Evolutionary conservation across 1,284 basidiomycete genomes (phyloP).

Genomic region (Leccinum griseonigrum): DNA sequence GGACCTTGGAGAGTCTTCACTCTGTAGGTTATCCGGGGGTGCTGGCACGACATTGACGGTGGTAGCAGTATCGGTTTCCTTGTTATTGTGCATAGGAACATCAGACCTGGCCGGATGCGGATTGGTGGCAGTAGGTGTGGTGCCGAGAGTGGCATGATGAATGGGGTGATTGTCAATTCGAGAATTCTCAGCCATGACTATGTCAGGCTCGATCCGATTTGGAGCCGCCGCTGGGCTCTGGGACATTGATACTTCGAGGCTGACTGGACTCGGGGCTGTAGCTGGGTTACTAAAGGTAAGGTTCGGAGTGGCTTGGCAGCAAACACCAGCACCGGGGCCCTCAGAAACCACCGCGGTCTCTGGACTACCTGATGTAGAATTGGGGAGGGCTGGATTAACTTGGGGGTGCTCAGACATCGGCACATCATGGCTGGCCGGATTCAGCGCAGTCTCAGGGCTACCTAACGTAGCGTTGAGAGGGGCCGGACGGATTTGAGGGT

Average conservation of each 20-base stretch:
- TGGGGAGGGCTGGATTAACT: no score
- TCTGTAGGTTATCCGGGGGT: background rate
- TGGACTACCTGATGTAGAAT: no score
- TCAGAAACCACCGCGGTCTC: background rate
- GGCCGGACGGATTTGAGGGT: no score
- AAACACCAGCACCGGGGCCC: background rate
- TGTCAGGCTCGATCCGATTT: background rate
- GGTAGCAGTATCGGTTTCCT: background rate
- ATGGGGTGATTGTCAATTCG: background rate
- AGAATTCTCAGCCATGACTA: background rate
- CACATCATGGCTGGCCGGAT: no score
- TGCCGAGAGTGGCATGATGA: background rate
- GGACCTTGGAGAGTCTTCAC: background rate
- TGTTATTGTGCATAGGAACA: background rate
- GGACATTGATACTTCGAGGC: no score
- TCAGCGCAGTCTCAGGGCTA: no score
- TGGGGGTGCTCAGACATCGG: no score
- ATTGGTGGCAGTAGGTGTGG: background rate
- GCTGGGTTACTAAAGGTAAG: no score
- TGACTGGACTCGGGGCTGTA: no score
- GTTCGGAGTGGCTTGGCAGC: no score
- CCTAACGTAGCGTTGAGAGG: no score
- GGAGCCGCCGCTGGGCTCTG: background rate
- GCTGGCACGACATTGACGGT: background rate
- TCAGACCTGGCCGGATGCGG: background rate